Base-by-base conservation (phyloP, 2,329 filamentous ascomycete genomes). In the Ambrosiella cleistominuta region DNA sequence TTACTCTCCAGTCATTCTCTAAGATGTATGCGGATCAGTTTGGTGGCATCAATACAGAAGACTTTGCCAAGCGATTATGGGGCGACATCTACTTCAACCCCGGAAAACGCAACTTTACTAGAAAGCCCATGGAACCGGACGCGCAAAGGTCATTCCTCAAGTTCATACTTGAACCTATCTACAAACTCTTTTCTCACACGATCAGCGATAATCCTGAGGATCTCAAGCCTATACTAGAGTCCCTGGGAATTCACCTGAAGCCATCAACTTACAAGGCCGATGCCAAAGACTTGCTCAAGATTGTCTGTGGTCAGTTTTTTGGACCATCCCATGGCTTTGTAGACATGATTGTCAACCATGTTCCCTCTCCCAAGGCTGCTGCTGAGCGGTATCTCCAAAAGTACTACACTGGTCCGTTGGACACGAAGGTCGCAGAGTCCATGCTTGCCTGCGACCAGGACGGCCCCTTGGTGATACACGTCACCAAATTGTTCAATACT, bases 41-140 rank as follows among this genome's bases (percentile, higher is more conserved):
- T 68, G 82, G 86, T 5, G 84, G 85, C 56, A 78, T 97, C 65
- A 88, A 94, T 68, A 75, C 83, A 0, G 78, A 82, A 1, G 90
- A 95, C 64, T 95, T 98, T 68, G 84, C 87, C 15, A 79, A 78
- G 66, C 79, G 93, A 56, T 74, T 98, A 63, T 98, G 93, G 93
- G 93, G 93, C 19, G 91, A 98, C 67, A 85, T 98, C 59, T 98
- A 93, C 71, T 98, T 86, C 75, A 97, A 97, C 67, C 88, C 91
- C 0, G 77, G 76, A 65, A 95, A 88, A 70, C 83, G 91, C 62
- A 91, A 86, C 59, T 98, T 98, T 66, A 95, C 88, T 56, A 80
- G 93, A 62, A 97, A 95, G 68, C 80, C 83, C 0, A 72, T 86
- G 19, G 91, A 97, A 66, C 83, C 91, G 62, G 76, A 79, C 11